These are phyloP conservation scores for Colletotrichum neosansevieriae DNA, from an alignment of 2,329 filamentous ascomycete genomes.

Conservation along the genomic window DNA sequence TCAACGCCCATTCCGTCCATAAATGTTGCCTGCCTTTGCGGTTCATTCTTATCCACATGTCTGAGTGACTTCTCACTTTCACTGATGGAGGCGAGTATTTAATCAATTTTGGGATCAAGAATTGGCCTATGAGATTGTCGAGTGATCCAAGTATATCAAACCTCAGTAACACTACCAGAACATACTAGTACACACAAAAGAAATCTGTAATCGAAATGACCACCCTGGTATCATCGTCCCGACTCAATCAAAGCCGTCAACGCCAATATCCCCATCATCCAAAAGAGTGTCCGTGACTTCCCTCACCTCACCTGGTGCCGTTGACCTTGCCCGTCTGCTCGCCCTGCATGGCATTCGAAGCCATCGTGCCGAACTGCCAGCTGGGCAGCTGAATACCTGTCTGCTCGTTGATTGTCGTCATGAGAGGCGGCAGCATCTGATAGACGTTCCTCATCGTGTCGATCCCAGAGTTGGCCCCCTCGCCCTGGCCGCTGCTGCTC, in stretches of 20 bases:
- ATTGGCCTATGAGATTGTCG: too few relatives aligned
- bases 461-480: conserved; percentile 55
- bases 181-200: conserved; percentile 2
- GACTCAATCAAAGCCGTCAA: conserved; percentile 24
- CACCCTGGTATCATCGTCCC: conserved; percentile 29
- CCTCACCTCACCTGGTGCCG: neutral
- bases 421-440: conserved; percentile 84
- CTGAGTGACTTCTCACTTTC: too few relatives aligned
- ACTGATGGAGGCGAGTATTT: too few relatives aligned
- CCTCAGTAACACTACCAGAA: too few relatives aligned
- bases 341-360: conserved; percentile 47
- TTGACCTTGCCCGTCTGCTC: conserved; percentile 26
- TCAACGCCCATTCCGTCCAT: too few relatives aligned
- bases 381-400: conserved; percentile 84
- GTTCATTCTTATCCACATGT: too few relatives aligned
- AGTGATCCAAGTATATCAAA: too few relatives aligned
- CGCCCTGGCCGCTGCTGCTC: conserved; percentile 60
- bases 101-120: too few relatives aligned
- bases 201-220: conserved; percentile 25
- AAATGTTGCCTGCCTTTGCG: too few relatives aligned
- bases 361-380: conserved; percentile 74
- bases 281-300: neutral
- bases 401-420: conserved; percentile 89
- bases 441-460: conserved; percentile 85
- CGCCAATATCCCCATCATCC: neutral